Conservation (phyloP, 495 filamentous ascomycete species). For the Penicillium argentinense region DNA sequence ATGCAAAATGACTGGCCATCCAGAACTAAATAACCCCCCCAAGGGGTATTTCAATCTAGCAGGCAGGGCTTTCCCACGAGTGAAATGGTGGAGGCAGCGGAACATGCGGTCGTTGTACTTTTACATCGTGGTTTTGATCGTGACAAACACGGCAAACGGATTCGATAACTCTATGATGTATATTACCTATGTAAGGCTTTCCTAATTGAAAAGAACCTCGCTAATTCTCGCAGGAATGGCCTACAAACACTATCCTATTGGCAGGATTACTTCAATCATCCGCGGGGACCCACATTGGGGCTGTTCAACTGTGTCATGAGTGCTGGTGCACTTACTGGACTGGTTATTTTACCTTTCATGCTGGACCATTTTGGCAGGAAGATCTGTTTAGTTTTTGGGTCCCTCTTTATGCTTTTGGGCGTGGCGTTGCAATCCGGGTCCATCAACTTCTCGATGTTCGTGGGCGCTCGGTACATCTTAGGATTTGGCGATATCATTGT, state of each 20-base stretch:
- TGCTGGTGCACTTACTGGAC: constrained; percentile 19
- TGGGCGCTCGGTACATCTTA: constrained; percentile 18
- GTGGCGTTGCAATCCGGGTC: constrained; percentile 15
- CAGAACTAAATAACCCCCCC: constrained; percentile 19
- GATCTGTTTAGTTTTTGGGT: constrained; percentile 15
- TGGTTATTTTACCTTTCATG: constrained; percentile 20
- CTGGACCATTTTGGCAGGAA: constrained; percentile 20
- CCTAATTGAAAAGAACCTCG: no score
- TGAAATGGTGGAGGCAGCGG: constrained; percentile 26
- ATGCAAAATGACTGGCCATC: no score
- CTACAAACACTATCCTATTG: constrained; percentile 48
- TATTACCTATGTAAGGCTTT: constrained; percentile 5
- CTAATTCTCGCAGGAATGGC: no score
- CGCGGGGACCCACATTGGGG: constrained; percentile 27
- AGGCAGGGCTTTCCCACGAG: constrained; percentile 17
- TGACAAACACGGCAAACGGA: constrained; percentile 26
- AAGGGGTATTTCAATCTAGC: constrained; percentile 29
- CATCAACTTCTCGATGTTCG: constrained; percentile 21
- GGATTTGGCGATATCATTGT: constrained; percentile 22
- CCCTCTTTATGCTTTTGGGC: constrained; percentile 23
- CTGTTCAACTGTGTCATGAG: constrained; percentile 26
- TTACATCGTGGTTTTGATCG: constrained; percentile 20
- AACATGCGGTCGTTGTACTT: constrained; percentile 30
- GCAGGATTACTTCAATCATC: constrained; percentile 43
- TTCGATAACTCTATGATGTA: constrained; percentile 44